Percentiles rank a stretch among this genome's conserved stretches.
phyloP scores from a whole-genome alignment of 1,284 basidiomycete genomes.

The Anthracocystis panici-leucophaei region DNA sequence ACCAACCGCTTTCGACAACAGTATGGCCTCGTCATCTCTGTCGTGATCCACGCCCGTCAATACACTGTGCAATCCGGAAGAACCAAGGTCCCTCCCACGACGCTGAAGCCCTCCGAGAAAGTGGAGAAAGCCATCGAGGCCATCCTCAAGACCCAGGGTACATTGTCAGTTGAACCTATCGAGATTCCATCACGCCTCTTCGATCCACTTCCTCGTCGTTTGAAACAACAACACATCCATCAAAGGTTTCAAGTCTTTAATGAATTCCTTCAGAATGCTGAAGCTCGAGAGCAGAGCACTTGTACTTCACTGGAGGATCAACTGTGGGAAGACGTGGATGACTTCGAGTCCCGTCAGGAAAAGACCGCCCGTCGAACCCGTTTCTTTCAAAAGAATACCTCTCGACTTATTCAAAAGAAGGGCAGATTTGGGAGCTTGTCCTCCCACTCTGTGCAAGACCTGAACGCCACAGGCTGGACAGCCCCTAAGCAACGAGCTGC shows the following conservation, averaged over 20 bases:
- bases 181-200: conserved; percentile 9
- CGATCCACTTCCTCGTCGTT: conserved; percentile 18
- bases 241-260: background rate
- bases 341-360: background rate
- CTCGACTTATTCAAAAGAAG: background rate
- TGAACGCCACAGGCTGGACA: background rate
- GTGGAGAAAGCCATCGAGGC: conserved; percentile 1
- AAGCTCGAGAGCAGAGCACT: background rate
- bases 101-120: background rate
- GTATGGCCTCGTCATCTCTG: conserved; percentile 3
- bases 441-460: no score
- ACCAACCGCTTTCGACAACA: background rate
- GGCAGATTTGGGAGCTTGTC: no score
- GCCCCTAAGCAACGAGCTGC: background rate
- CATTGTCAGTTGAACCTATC: background rate
- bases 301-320: background rate
- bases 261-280: background rate
- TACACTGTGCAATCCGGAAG: conserved; percentile 3
- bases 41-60: conserved; percentile 1
- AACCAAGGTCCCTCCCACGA: background rate
- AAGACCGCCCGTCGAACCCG: background rate
- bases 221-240: background rate
- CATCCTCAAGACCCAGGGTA: background rate
- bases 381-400: background rate
- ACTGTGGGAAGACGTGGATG: background rate